Evolutionary conservation across 73 alveolate species (phyloP).

Genomic region (Paramecium tetraurelia): DNA sequence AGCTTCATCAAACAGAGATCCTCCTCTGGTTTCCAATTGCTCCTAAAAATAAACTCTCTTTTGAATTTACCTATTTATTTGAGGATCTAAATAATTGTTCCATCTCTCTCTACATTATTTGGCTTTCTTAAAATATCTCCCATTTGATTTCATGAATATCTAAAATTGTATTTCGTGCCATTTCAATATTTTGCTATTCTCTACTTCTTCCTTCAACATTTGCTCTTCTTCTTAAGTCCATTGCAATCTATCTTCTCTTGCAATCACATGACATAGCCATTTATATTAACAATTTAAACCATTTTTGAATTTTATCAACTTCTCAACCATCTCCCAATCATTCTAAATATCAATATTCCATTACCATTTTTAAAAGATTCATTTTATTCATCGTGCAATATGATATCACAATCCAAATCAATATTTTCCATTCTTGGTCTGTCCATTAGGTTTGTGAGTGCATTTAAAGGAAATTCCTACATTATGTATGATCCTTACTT

Average conservation of each 20-base stretch:
- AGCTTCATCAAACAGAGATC: neutral
- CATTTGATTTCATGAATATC: neutral
- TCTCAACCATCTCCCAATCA: neutral
- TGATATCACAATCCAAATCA: neutral
- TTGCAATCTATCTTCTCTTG: neutral
- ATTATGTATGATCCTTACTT: neutral
- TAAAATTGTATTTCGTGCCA: constrained; percentile 18
- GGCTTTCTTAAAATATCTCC: constrained; percentile 15
- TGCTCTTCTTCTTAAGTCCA: constrained; percentile 11
- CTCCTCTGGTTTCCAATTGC: neutral
- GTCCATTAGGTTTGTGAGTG: neutral
- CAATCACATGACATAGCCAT: neutral
- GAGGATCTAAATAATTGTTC: constrained; percentile 8
- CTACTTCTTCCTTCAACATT: neutral
- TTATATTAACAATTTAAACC: neutral
- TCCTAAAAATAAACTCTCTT: neutral
- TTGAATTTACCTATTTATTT: neutral
- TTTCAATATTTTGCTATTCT: neutral
- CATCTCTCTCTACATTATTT: constrained; percentile 29
- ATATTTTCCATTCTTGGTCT: constrained; percentile 34
- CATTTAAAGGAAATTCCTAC: neutral
- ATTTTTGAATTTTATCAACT: neutral
- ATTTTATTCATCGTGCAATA: neutral
- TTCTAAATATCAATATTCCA: neutral
- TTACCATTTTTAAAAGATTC: neutral